A percentile compares a stretch with the other conserved stretches of the same genome.
Evolutionary conservation across 2,329 filamentous ascomycete genomes (phyloP).

Genomic region (Orbilia oligospora): DNA sequence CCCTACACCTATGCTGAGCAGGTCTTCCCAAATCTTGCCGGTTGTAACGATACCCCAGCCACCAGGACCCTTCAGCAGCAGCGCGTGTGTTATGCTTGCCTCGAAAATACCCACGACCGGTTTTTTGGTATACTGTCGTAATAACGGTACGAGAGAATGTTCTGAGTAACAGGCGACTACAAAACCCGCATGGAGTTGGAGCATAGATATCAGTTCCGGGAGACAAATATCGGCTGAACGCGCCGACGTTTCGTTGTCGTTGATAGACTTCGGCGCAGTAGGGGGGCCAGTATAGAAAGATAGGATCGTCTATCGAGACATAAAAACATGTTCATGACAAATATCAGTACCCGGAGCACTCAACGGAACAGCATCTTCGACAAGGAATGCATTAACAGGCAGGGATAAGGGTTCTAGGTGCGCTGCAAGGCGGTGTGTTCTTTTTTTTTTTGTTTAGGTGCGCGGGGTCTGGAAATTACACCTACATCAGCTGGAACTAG

Average conservation of each 20-base stretch:
- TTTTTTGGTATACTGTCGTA: conserved; percentile 68
- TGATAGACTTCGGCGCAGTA: conserved; percentile 62
- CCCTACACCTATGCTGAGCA: conserved; percentile 77
- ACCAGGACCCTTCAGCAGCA: conserved; percentile 71
- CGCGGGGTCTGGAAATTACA: conserved; percentile 62
- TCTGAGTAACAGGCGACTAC: conserved; percentile 90
- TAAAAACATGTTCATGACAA: conserved; percentile 26
- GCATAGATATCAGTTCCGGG: conserved; percentile 59
- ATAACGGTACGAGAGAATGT: conserved; percentile 79
- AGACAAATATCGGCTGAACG: conserved; percentile 61
- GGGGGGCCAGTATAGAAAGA: conserved; percentile 63
- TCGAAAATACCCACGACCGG: conserved; percentile 89
- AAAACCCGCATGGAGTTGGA: conserved; percentile 75
- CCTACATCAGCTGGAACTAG: conserved; percentile 69
- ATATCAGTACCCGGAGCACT: conserved; percentile 42
- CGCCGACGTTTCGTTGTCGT: conserved; percentile 59
- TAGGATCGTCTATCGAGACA: conserved; percentile 51
- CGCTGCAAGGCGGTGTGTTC: conserved; percentile 1
- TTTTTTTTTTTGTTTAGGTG: conserved; percentile 27
- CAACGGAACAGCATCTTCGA: conserved; percentile 1
- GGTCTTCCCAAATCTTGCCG: conserved; percentile 83
- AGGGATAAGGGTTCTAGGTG: conserved; percentile 20
- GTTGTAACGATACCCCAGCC: conserved; percentile 90
- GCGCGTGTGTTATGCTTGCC: conserved; percentile 77
- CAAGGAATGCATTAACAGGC: conserved; percentile 7